Evolutionary conservation across 2,329 filamentous ascomycete species (phyloP).

Genomic region (Hypoxylon sp.): DNA sequence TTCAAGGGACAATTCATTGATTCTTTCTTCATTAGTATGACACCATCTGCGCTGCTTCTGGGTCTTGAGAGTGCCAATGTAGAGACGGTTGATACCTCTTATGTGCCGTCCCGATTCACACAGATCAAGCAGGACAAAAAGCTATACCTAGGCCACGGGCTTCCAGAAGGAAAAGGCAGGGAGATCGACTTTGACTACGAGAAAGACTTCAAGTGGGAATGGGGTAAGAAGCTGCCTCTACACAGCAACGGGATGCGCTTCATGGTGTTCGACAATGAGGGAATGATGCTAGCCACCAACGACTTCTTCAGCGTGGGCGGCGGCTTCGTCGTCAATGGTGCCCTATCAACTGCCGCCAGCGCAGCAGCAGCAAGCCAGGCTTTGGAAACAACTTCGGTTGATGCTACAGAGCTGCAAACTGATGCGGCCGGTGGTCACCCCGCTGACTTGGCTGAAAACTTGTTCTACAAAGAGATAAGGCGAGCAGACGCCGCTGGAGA

Average conservation of each 20-base stretch:
- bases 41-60: conserved; percentile 57
- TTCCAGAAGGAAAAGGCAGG: conserved; percentile 51
- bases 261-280: conserved; percentile 57
- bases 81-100: conserved; percentile 57
- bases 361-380: conserved; percentile 26
- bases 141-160: conserved; percentile 53
- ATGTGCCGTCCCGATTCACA: conserved; percentile 55
- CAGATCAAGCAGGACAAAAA: conserved; percentile 57
- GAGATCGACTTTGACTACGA: conserved; percentile 60
- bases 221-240: conserved; percentile 58
- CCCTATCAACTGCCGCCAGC: conserved; percentile 53
- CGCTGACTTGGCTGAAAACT: conserved; percentile 58
- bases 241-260: conserved; percentile 63
- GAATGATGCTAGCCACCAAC: conserved; percentile 56
- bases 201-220: conserved; percentile 59
- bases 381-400: conserved; percentile 21
- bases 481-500: conserved; percentile 56
- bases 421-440: conserved; percentile 48
- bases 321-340: conserved; percentile 61
- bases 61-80: conserved; percentile 60
- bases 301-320: conserved; percentile 61
- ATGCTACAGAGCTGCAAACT: conserved; percentile 37
- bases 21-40: conserved; percentile 48
- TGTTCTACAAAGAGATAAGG: conserved; percentile 61
- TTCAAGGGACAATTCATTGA: conserved; percentile 6